Evolutionary conservation across 805 yeast genomes (phyloP), one percentile per base, ranked within the genome.

Genomic region (Hyphopichia homilentoma): DNA sequence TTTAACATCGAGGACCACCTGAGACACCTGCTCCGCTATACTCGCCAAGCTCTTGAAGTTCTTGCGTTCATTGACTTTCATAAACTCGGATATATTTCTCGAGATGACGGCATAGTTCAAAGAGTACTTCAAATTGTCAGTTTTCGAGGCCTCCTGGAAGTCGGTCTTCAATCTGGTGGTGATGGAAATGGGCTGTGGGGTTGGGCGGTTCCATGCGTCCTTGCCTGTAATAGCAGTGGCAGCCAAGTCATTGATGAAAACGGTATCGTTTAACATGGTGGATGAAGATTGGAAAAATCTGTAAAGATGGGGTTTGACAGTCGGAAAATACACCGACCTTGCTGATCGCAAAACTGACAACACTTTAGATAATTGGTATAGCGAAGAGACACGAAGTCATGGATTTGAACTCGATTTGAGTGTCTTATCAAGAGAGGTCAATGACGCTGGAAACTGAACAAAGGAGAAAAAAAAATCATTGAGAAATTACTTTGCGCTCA

Each of bases 31-130:
- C 34, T 65, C 69, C 4, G 80, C 81, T n/a, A 74, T 54, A 12
- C 61, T 63, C 18, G 61, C 61, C 24, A 68, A 47, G n/a, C 71
- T 61, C 25, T 55, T 52, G 54, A 66, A 71, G 44, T 67, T 69
- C 23, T 45, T 50, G 34, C 51, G 63, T 16, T 58, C 59, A 38
- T 68, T 55, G 5, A 52, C 32, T 25, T 66, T 73, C 41, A 84
- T 73, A 41, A 59, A 73, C 4, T 68, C 64, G 24, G 73, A 54
- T n/a, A 90, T 61, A 25, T 76, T 75, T 31, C 86, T 67, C 4
- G 90, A 77, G 4, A 90, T 71, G 4, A 79, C 88, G 2, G 96
- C 97, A 57, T 90, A 90, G 57, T 90, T 90, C 41, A 90, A 73
- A 4, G 96, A 83, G 48, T 83, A 77, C 38, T 77, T 74, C 45